Conservation (phyloP, 2,329 filamentous ascomycete species). For the Alternaria sp. region DNA sequence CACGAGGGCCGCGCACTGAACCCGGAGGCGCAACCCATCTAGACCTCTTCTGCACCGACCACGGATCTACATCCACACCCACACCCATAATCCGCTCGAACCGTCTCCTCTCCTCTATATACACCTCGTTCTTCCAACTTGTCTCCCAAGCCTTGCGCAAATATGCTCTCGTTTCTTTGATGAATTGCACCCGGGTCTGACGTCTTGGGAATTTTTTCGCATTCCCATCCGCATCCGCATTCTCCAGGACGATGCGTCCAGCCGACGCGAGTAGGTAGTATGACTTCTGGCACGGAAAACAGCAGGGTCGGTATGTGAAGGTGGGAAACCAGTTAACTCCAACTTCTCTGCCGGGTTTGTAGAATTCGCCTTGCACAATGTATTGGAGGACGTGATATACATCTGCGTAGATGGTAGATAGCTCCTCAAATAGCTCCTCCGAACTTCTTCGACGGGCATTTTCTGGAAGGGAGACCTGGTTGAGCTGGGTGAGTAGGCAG, state of each 20-base stretch:
- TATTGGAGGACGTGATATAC: not conserved
- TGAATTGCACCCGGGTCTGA: not conserved
- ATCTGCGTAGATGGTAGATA: not conserved
- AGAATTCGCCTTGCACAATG: not conserved
- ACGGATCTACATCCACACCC: not conserved
- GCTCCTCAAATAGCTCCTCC: not conserved
- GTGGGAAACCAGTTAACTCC: not conserved
- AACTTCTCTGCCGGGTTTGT: not conserved
- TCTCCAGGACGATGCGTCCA: not conserved
- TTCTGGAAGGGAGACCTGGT: not conserved
- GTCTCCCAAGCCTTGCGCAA: not conserved
- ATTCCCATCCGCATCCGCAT: not conserved
- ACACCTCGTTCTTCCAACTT: not conserved
- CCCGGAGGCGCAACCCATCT: not conserved
- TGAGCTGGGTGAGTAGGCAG: not conserved
- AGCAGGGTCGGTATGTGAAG: not conserved
- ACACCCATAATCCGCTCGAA: not conserved
- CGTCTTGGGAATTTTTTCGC: not conserved
- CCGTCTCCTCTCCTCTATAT: not conserved
- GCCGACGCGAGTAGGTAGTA: not conserved
- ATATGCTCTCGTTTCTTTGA: not conserved
- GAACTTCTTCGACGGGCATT: not conserved
- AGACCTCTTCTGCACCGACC: not conserved
- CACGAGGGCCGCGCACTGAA: not conserved
- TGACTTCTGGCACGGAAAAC: not conserved